A percentile compares a stretch with the other conserved stretches of the same genome.
phyloP scores from a whole-genome alignment of 305 asterid species.

The Plantago coronopus region DNA sequence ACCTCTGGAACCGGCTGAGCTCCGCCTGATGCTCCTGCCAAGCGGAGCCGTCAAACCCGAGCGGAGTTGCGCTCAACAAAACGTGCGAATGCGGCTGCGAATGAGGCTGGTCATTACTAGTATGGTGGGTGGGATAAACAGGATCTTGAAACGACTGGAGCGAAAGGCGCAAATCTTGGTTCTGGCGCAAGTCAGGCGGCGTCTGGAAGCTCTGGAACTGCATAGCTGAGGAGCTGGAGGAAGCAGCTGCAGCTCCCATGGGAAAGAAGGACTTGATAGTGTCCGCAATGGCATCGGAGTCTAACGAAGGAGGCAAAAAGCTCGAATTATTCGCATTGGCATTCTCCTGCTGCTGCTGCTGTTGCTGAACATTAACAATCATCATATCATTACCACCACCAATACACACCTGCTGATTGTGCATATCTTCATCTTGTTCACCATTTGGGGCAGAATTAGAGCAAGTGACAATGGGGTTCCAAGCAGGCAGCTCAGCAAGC shows the following conservation, averaged over 20 bases:
- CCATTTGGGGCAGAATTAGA: slow-evolving; percentile 18
- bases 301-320: slow-evolving; percentile 69
- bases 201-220: slow-evolving; percentile 54
- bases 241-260: slow-evolving; percentile 53
- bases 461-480: slow-evolving; percentile 68
- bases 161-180: slow-evolving; percentile 81
- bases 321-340: slow-evolving; percentile 37
- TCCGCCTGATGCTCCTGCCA: slow-evolving; percentile 60
- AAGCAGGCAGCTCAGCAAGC: slow-evolving; percentile 71
- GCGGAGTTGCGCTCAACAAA: slow-evolving; percentile 39
- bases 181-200: slow-evolving; percentile 33
- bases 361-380: slow-evolving; percentile 16
- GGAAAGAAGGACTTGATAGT: slow-evolving; percentile 88
- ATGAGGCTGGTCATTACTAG: slow-evolving; percentile 30
- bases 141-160: slow-evolving; percentile 87
- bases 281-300: slow-evolving; percentile 71
- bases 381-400: slow-evolving; percentile 1
- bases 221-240: slow-evolving; percentile 54
- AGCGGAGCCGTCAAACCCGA: slow-evolving; percentile 52
- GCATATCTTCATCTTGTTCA: slow-evolving; percentile 12
- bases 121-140: slow-evolving; percentile 41
- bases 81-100: slow-evolving; percentile 30
- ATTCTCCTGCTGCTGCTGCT: slow-evolving; percentile 5
- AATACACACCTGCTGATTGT: background rate
- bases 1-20: slow-evolving; percentile 48